These are phyloP conservation scores for Cladosporium velox DNA, from an alignment of 2,329 filamentous ascomycete species.

Conservation along the genomic window DNA sequence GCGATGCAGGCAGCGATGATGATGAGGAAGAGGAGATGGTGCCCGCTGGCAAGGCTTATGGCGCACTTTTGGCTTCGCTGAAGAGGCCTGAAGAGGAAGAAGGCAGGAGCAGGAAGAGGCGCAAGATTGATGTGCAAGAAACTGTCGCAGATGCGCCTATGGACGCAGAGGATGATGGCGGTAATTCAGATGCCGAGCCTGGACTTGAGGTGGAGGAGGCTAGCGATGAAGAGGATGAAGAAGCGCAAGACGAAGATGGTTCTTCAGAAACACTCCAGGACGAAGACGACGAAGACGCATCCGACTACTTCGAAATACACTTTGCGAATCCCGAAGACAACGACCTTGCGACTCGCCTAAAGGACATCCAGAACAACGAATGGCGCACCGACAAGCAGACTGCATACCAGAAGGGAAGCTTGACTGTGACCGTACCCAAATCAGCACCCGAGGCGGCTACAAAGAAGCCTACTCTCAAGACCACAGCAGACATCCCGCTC, in stretches of 20 bases:
- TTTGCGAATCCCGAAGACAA: conserved; percentile 70
- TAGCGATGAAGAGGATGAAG: conserved; percentile 33
- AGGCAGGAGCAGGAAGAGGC: conserved; percentile 53
- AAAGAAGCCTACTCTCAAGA: conserved; percentile 21
- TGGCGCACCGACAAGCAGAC: conserved; percentile 44
- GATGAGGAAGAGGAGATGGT: conserved; percentile 36
- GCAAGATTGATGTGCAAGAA: conserved; percentile 48
- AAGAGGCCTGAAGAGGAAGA: conserved; percentile 44
- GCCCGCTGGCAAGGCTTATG: conserved; percentile 51
- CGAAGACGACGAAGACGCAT: conserved; percentile 41
- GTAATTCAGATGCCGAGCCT: conserved; percentile 42
- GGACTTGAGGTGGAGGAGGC: conserved; percentile 41
- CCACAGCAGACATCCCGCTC: conserved; percentile 54
- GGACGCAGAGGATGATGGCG: conserved; percentile 40
- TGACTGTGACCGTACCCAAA: conserved; percentile 27
- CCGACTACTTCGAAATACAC: conserved; percentile 67
- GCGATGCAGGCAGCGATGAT: conserved; percentile 30
- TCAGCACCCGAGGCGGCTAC: conserved; percentile 17
- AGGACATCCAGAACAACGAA: conserved; percentile 49
- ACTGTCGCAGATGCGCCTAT: conserved; percentile 25
- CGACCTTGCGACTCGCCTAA: conserved; percentile 55
- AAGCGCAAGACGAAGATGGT: conserved; percentile 51
- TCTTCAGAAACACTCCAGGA: conserved; percentile 51
- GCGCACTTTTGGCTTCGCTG: conserved; percentile 58
- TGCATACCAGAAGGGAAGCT: conserved; percentile 21